phyloP scores from a whole-genome alignment of 352 stramenopile genomes.

The Pythium brachiatum region DNA sequence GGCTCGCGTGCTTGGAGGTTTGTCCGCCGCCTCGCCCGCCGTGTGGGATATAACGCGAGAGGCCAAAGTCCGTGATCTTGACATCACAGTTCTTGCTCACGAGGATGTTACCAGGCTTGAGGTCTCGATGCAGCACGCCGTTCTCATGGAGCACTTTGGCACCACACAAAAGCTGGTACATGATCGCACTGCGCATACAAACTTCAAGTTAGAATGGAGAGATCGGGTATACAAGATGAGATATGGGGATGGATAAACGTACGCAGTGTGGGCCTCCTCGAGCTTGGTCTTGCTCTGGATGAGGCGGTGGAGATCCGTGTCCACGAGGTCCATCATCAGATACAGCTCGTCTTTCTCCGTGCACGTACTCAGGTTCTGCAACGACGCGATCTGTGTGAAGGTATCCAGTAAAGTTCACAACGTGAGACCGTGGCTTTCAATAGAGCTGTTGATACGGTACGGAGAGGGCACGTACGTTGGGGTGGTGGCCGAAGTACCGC shows the following conservation, averaged over 20 bases:
- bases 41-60: constrained; percentile 70
- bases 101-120: constrained; percentile 86
- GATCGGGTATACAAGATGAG: neutral
- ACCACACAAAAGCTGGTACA: constrained; percentile 91
- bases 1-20: constrained; percentile 22
- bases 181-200: constrained; percentile 77
- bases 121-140: constrained; percentile 79
- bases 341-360: constrained; percentile 92
- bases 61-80: constrained; percentile 84
- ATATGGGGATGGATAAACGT: constrained; percentile 33
- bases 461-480: constrained; percentile 54
- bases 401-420: no score
- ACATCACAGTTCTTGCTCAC: constrained; percentile 84
- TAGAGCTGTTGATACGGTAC: neutral
- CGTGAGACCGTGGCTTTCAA: neutral
- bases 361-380: constrained; percentile 82
- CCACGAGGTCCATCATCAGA: constrained; percentile 94
- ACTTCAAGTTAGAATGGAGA: neutral
- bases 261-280: constrained; percentile 72
- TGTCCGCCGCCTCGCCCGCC: constrained; percentile 11
- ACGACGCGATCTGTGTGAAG: constrained; percentile 55
- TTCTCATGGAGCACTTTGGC: constrained; percentile 91
- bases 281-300: constrained; percentile 89
- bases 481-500: constrained; percentile 87
- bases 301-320: constrained; percentile 90